phyloP scores from a whole-genome alignment of 2,329 filamentous ascomycete genomes.

The Volutella citrinella region DNA sequence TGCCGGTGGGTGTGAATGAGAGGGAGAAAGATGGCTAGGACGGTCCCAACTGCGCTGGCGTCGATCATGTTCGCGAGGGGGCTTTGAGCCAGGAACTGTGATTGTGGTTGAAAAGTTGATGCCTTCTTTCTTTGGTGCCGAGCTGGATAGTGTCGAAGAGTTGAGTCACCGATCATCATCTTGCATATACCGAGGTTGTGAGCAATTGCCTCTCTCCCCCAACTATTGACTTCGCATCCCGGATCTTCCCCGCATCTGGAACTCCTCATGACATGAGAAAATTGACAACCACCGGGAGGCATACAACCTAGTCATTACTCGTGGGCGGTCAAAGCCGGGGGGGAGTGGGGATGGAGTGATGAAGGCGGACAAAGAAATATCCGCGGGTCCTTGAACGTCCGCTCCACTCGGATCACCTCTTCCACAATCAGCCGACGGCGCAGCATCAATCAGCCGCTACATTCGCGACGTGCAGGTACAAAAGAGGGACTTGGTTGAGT shows the following conservation, averaged over 20 bases:
- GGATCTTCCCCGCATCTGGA: slow-evolving; percentile 7
- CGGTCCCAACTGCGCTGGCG: slow-evolving; percentile 14
- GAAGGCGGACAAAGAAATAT: slow-evolving; percentile 10
- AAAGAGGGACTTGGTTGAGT: slow-evolving; percentile 10
- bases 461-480: slow-evolving; percentile 12
- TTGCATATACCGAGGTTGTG: not conserved
- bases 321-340: too few species aligned
- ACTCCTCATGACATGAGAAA: not conserved
- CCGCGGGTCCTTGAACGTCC: slow-evolving; percentile 14
- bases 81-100: not conserved
- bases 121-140: too few species aligned
- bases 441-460: slow-evolving; percentile 11
- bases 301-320: too few species aligned
- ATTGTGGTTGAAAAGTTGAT: not conserved
- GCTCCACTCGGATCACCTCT: slow-evolving; percentile 1
- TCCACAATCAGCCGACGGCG: slow-evolving; percentile 8
- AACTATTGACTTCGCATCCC: slow-evolving; percentile 1
- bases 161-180: not conserved
- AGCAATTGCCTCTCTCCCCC: slow-evolving; percentile 3
- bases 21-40: slow-evolving; percentile 17
- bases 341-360: slow-evolving; percentile 2
- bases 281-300: too few species aligned
- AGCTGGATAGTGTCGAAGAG: not conserved
- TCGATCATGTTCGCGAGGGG: slow-evolving; percentile 17
- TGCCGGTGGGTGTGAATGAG: slow-evolving; percentile 12